Base-by-base conservation (phyloP, 441 rosid genomes). In the Cnidoscolus chayamansa region DNA sequence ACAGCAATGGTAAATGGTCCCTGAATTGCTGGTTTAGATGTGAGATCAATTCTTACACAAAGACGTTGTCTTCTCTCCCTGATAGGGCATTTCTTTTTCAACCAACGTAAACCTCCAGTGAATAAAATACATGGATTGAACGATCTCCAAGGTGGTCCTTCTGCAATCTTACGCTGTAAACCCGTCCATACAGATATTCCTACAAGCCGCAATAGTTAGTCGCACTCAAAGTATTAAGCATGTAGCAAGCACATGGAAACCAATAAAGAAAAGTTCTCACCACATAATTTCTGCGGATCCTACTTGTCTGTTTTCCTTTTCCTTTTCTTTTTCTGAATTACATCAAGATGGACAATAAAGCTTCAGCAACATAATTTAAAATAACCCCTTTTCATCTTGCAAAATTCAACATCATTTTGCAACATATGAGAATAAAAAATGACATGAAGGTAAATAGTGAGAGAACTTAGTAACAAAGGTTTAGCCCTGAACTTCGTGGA, bases 81-180 rank as follows among this genome's bases (percentile, higher is more conserved):
- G n/a, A 12, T 25, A 25, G 54, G n/a, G 25, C 35, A 10, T 53
- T 1, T 30, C 45, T 55, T 25, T 25, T n/a, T 15, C 43, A 7
- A 4, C 16, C 20, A 13, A 50, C 17, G 12, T 53, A 30, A 63
- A 54, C 40, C 62, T 72, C 63, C 53, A 40, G 47, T 25, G 17
- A 10, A n/a, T 54, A 32, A 9, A 15, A 40, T 40, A 40, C 7
- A 40, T 5, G 45, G 45, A 40, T 40, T 40, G 45, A 40, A 40
- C 45, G 7, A 40, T 40, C 45, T 40, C 45, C 7, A 47, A 48
- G 75, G 55, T 63, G 75, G 75, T 55, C 63, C 69, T 72, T 49
- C 30, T 60, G 37, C 45, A 48, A 35, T 43, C 37, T 17, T 31
- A 35, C 17, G 65, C 20, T n/a, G 48, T 20, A 16, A 7, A 49